phyloP scores from a whole-genome alignment of 192 early-diverging fungal species.

The Coemansia sp. region DNA sequence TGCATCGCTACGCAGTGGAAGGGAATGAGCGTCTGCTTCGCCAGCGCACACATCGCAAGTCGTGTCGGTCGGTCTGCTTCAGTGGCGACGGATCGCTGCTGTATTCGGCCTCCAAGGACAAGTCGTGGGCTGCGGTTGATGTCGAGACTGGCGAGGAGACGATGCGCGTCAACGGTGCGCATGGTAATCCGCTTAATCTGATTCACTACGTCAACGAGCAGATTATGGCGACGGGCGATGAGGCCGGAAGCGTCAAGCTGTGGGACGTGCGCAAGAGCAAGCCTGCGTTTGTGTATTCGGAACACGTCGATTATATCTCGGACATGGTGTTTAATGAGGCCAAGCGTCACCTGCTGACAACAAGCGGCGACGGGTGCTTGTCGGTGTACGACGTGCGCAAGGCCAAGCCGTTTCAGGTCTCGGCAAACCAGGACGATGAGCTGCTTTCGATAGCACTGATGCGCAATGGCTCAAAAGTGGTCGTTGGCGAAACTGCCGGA shows the following conservation, averaged over 20 bases:
- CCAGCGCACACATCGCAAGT: constrained; percentile 70
- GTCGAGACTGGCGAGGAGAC: constrained; percentile 70
- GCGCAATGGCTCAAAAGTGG: constrained; percentile 76
- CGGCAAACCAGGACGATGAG: constrained; percentile 95
- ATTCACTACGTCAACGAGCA: constrained; percentile 71
- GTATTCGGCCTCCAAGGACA: constrained; percentile 84
- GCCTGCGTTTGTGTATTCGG: constrained; percentile 73
- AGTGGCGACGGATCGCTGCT: constrained; percentile 64
- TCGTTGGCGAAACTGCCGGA: constrained; percentile 91
- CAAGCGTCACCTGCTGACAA: constrained; percentile 78
- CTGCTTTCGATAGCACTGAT: constrained; percentile 71
- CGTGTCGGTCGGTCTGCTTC: constrained; percentile 83
- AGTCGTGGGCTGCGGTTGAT: constrained; percentile 78
- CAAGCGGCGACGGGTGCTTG: constrained; percentile 88
- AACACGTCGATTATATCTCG: constrained; percentile 92
- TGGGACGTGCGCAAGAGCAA: constrained; percentile 88
- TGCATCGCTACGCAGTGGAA: constrained; percentile 42
- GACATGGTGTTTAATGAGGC: constrained; percentile 72
- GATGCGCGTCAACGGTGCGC: constrained; percentile 74
- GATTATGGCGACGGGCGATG: constrained; percentile 90
- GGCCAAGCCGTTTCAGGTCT: constrained; percentile 77
- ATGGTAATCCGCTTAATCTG: constrained; percentile 78
- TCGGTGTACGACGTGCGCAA: constrained; percentile 92
- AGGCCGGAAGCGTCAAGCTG: constrained; percentile 80
- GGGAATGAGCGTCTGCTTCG: constrained; percentile 47